These are phyloP conservation scores for Trichoderma arundinaceum DNA, from an alignment of 2,329 filamentous ascomycete species.

Conservation along the genomic window DNA sequence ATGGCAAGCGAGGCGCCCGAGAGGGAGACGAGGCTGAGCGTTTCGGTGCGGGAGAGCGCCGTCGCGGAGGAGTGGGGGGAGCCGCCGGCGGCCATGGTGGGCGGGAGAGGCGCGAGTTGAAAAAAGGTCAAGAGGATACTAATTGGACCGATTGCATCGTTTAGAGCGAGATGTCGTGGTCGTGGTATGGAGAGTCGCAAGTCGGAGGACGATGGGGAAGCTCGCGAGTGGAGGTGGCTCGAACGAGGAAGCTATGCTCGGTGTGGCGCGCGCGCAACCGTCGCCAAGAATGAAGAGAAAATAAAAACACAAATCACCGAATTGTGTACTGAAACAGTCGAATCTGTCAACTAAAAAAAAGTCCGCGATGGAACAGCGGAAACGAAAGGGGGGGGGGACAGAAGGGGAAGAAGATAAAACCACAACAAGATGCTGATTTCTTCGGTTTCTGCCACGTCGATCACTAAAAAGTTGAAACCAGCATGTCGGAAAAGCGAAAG, in stretches of 20 bases:
- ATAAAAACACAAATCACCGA: neutral
- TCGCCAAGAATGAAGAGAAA: neutral
- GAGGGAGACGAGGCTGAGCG: constrained; percentile 64
- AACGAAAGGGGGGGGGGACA: neutral
- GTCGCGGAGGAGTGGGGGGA: constrained; percentile 39
- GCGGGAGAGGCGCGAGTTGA: neutral
- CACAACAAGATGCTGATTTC: constrained; percentile 4
- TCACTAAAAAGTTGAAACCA: constrained; percentile 3
- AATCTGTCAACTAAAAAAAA: no score
- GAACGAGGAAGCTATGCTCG: neutral
- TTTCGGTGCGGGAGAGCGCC: constrained; percentile 58
- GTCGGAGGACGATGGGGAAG: neutral
- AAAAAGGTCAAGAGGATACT: neutral
- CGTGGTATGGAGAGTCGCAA: neutral
- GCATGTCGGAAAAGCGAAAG: constrained; percentile 19
- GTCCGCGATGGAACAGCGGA: neutral
- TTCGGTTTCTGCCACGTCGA: constrained; percentile 26
- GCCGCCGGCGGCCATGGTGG: constrained; percentile 37
- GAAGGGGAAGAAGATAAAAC: neutral
- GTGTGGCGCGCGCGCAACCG: no score
- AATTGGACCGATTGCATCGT: constrained; percentile 10
- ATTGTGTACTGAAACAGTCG: no score
- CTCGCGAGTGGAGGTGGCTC: neutral
- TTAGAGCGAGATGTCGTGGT: neutral
- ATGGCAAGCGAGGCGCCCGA: constrained; percentile 73